phyloP scores from a whole-genome alignment of 2,329 filamentous ascomycete species.

The Aureobasidium sp. region DNA sequence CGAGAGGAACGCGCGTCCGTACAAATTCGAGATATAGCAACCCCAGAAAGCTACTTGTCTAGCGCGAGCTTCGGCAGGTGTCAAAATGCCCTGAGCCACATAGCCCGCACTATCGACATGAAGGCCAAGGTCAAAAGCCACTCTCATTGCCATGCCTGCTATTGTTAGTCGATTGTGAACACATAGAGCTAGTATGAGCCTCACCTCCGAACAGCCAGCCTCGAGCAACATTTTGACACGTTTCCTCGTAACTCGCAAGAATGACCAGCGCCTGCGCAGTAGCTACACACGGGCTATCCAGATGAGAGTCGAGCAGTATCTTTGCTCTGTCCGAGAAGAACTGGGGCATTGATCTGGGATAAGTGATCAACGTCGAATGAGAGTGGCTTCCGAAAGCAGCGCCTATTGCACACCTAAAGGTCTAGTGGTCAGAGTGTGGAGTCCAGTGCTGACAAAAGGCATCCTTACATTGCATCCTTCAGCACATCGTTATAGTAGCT shows the following conservation, averaged over 20 bases:
- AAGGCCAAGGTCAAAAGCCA: constrained; percentile 40
- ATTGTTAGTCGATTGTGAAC: not conserved
- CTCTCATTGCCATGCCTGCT: constrained; percentile 39
- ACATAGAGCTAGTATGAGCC: constrained; percentile 2
- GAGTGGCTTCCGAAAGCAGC: constrained; percentile 32
- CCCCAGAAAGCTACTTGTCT: constrained; percentile 39
- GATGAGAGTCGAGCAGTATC: constrained; percentile 40
- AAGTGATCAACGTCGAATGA: constrained; percentile 32
- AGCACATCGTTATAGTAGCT: constrained; percentile 22
- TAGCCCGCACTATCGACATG: constrained; percentile 38
- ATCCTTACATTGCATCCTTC: constrained; percentile 21
- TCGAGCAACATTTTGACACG: constrained; percentile 38
- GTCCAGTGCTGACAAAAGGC: not conserved
- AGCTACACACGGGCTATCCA: constrained; percentile 43
- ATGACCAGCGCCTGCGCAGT: constrained; percentile 43
- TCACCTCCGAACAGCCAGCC: constrained; percentile 43
- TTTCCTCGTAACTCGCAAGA: constrained; percentile 40
- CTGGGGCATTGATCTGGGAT: constrained; percentile 32
- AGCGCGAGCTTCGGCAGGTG: constrained; percentile 33
- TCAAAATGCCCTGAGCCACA: constrained; percentile 35
- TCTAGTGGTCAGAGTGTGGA: not conserved
- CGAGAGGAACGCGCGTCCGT: not conserved
- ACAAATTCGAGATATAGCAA: constrained; percentile 35
- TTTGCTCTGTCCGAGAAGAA: constrained; percentile 41
- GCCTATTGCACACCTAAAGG: constrained; percentile 27